phyloP scores from a whole-genome alignment of 805 yeast genomes.

The Jamesozyma lodderae region DNA sequence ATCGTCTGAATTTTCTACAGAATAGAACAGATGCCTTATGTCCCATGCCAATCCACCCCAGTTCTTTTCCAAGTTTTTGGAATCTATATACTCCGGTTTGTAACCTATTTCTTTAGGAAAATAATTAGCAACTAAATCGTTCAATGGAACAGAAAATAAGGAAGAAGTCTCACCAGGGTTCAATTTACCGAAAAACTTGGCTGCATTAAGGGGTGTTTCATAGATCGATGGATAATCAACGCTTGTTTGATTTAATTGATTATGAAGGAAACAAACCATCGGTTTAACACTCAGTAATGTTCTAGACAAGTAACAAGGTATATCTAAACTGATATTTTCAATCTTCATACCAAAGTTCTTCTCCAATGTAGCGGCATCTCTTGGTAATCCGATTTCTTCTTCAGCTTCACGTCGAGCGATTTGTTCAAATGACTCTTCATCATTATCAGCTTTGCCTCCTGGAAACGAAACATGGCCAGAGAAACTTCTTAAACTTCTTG shows the following conservation, averaged over 20 bases:
- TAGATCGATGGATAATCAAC: conserved; percentile 14
- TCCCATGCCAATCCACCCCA: conserved; percentile 75
- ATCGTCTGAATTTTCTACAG: conserved; percentile 45
- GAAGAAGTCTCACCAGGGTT: conserved; percentile 75
- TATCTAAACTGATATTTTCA: conserved; percentile 43
- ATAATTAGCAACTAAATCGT: conserved; percentile 40
- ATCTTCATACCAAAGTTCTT: conserved; percentile 45
- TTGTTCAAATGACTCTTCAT: conserved; percentile 55
- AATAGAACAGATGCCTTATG: conserved; percentile 52
- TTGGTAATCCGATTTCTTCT: conserved; percentile 76
- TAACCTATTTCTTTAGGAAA: conserved; percentile 6
- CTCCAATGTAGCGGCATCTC: conserved; percentile 37
- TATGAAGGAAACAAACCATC: conserved; percentile 53
- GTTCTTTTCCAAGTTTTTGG: conserved; percentile 31
- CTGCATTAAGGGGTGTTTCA: conserved; percentile 27
- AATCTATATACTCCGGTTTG: conserved; percentile 28
- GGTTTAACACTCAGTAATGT: conserved; percentile 81
- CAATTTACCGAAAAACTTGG: conserved; percentile 34
- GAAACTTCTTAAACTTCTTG: conserved; percentile 58
- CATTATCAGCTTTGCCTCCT: conserved; percentile 82
- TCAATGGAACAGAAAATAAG: conserved; percentile 60
- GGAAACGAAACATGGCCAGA: conserved; percentile 91
- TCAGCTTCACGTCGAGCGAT: conserved; percentile 75
- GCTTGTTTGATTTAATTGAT: conserved; percentile 4
- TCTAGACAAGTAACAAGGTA: conserved; percentile 77